Conservation (phyloP, 805 yeast genomes). For the Yarrowia keelungensis region DNA sequence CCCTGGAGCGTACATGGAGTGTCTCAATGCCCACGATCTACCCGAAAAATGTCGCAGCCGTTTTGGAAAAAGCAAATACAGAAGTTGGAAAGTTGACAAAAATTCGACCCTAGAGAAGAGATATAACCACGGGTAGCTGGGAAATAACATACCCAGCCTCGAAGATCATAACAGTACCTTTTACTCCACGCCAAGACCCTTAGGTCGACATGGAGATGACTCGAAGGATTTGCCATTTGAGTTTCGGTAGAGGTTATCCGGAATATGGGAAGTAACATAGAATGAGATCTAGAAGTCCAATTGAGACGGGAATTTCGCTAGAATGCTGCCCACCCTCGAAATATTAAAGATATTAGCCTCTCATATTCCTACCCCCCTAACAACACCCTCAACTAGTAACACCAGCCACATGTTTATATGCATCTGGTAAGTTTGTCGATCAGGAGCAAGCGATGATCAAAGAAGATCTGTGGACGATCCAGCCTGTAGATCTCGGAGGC, state of each 20-base stretch:
- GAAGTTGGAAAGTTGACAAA: no score
- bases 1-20: neutral
- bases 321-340: neutral
- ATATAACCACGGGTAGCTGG: no score
- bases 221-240: constrained; percentile 8
- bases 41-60: constrained; percentile 31
- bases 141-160: no score
- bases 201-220: neutral
- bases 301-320: neutral
- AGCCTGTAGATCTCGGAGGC: neutral
- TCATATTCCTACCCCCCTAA: neutral
- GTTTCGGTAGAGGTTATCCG: neutral
- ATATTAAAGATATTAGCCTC: neutral
- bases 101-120: no score
- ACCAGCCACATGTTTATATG: neutral
- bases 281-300: neutral
- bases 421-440: constrained; percentile 17
- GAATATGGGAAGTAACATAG: no score
- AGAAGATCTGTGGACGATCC: neutral
- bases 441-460: constrained; percentile 20
- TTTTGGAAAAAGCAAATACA: constrained; percentile 6
- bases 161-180: neutral
- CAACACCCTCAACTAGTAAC: neutral
- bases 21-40: constrained; percentile 12
- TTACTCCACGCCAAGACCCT: neutral